phyloP scores from a whole-genome alignment of 352 stramenopile genomes.

The Phytophthora tentaculata region DNA sequence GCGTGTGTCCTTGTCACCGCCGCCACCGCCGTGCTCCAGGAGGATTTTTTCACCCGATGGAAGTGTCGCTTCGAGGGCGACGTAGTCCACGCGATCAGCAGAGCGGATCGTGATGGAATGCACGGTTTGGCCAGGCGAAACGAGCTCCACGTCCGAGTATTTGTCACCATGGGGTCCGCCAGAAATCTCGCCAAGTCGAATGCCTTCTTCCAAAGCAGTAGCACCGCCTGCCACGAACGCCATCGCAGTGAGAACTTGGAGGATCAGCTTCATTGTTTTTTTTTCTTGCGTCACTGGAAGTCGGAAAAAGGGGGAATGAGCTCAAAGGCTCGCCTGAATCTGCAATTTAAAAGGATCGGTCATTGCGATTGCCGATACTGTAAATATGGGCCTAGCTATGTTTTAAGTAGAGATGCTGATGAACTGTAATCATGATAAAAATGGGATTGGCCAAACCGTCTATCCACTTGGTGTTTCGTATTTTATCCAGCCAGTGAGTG shows the following conservation, averaged over 20 bases:
- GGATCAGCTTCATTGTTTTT: slow-evolving; percentile 1
- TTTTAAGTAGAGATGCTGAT: no score
- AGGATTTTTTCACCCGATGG: not conserved
- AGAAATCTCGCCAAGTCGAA: not conserved
- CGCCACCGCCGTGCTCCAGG: slow-evolving; percentile 12
- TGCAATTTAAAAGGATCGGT: no score
- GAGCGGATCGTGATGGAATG: not conserved
- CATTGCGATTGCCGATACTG: no score
- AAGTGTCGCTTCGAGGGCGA: not conserved
- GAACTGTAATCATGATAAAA: no score
- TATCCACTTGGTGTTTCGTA: no score
- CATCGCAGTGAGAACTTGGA: not conserved
- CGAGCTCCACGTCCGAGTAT: not conserved
- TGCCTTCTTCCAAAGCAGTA: not conserved
- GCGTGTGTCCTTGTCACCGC: not conserved
- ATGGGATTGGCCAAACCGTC: no score
- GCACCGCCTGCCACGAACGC: not conserved
- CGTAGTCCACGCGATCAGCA: not conserved
- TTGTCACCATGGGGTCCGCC: not conserved
- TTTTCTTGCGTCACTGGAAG: not conserved
- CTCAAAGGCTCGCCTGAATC: no score
- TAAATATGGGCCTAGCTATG: no score
- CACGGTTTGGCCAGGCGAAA: not conserved
- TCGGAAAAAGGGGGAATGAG: not conserved
- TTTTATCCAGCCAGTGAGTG: no score